Evolutionary conservation across 495 filamentous ascomycete genomes (phyloP).

Genomic region (Hypomontagnella submonticulosa): DNA sequence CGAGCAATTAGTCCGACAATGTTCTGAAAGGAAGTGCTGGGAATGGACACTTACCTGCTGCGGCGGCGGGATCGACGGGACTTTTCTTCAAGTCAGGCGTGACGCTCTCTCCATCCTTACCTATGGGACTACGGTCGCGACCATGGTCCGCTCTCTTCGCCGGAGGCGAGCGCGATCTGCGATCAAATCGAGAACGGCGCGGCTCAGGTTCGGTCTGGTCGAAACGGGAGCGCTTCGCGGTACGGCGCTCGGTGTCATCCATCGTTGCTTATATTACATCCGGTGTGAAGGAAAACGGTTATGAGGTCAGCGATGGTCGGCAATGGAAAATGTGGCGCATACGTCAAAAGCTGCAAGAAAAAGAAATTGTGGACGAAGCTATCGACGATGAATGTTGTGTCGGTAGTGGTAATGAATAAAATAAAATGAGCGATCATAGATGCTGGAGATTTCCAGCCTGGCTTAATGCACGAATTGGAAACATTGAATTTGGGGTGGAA

Average conservation of each 20-base stretch:
- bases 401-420: slow-evolving; percentile 1
- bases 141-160: slow-evolving; percentile 64
- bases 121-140: slow-evolving; percentile 84
- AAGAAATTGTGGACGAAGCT: slow-evolving; percentile 6
- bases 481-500: background rate
- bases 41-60: slow-evolving; percentile 71
- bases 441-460: slow-evolving; percentile 26
- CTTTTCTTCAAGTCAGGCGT: slow-evolving; percentile 57
- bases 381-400: background rate
- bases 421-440: background rate
- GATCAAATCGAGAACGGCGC: slow-evolving; percentile 82
- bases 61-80: slow-evolving; percentile 79
- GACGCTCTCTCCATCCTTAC: slow-evolving; percentile 65
- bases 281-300: background rate
- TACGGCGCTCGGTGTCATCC: slow-evolving; percentile 81
- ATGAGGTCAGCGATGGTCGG: background rate
- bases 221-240: slow-evolving; percentile 87
- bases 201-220: slow-evolving; percentile 86
- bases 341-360: slow-evolving; percentile 4
- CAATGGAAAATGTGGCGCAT: slow-evolving; percentile 4
- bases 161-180: slow-evolving; percentile 85
- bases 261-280: slow-evolving; percentile 54
- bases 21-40: background rate
- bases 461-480: slow-evolving; percentile 20
- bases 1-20: slow-evolving; percentile 34